Percentiles rank a stretch among this genome's conserved stretches.
Conservation (phyloP, 306 rosid species). For the barrel medic (Medicago truncatula) region MtrunA17r5.0-ANR NC_053046.1:6194501-6195000, state of each 20-base stretch:
- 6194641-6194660: background rate
- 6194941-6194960: background rate
- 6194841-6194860: conserved; percentile 8
- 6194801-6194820: conserved; percentile 90
- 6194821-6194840: conserved; percentile 79
- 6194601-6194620: background rate
- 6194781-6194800: conserved; percentile 94
- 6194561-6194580: background rate
- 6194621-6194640: background rate
- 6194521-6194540: conserved; percentile 3
- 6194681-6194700: background rate
- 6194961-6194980: background rate
- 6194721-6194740: background rate
- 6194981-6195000: background rate
- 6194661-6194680: background rate
- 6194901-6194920: conserved; percentile 3
- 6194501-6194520: conserved; percentile 11
- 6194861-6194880: conserved; percentile 11
- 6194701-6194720: background rate
- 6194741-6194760: conserved; percentile 20
- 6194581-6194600: background rate
- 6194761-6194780: conserved; percentile 79
- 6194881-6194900: background rate
- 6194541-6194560: background rate
- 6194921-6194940: conserved; percentile 19